Evolutionary conservation across 148 eudicot species (phyloP).

Genomic region (Camellia sinensis): DNA sequence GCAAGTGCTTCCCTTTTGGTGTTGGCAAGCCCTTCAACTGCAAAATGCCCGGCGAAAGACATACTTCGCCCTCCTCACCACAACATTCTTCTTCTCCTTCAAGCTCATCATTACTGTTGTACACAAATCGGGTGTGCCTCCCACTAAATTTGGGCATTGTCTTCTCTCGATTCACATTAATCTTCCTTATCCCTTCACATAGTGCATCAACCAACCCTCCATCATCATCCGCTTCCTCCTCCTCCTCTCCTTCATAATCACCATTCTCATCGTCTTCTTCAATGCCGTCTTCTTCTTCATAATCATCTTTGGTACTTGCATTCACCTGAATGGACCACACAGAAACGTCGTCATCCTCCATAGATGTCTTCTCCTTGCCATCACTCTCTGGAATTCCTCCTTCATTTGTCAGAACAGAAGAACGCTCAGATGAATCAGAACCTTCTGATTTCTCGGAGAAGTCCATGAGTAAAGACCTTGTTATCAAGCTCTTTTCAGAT

Average conservation of each 20-base stretch:
- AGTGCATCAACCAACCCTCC: slow-evolving; percentile 62
- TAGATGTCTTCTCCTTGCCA: slow-evolving; percentile 13
- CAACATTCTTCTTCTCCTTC: slow-evolving; percentile 38
- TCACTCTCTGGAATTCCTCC: slow-evolving; percentile 27
- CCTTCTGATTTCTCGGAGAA: slow-evolving; percentile 66
- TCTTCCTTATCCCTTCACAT: slow-evolving; percentile 59
- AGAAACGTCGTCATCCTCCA: slow-evolving; percentile 63
- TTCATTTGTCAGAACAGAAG: slow-evolving; percentile 39
- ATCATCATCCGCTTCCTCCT: slow-evolving; percentile 32
- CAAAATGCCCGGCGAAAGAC: slow-evolving; percentile 18
- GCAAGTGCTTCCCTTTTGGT: slow-evolving; percentile 62
- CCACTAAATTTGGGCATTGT: slow-evolving; percentile 37
- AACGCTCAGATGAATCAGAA: slow-evolving; percentile 39
- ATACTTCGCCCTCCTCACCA: slow-evolving; percentile 49
- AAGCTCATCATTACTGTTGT: slow-evolving; percentile 71
- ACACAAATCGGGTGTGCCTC: slow-evolving; percentile 61
- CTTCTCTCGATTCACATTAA: slow-evolving; percentile 36
- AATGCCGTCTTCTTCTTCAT: slow-evolving; percentile 33
- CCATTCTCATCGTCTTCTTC: slow-evolving; percentile 13
- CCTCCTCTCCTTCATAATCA: slow-evolving; percentile 13
- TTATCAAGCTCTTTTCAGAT: slow-evolving; percentile 42
- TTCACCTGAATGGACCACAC: slow-evolving; percentile 80
- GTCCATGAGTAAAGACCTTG: slow-evolving; percentile 68
- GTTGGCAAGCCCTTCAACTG: slow-evolving; percentile 62
- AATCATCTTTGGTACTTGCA: slow-evolving; percentile 54